A percentile compares a stretch with the other conserved stretches of the same genome.
Evolutionary conservation across 2,329 filamentous ascomycete species (phyloP).

Genomic region (Cadophora sp.): DNA sequence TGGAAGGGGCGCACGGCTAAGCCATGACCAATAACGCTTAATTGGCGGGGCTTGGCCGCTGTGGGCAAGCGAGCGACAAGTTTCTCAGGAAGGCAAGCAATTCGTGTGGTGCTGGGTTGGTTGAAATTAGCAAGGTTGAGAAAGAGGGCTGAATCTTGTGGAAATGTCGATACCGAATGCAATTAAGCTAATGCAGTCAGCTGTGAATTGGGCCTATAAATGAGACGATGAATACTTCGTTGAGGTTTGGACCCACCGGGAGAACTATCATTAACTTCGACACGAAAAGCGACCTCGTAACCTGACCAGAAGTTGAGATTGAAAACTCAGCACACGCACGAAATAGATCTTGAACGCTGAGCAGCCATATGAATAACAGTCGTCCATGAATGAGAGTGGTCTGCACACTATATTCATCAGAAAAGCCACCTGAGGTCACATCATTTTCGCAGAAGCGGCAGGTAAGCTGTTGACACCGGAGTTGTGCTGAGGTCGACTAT

Average conservation of each 20-base stretch:
- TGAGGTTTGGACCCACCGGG: background rate
- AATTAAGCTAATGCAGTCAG: background rate
- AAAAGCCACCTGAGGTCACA: background rate
- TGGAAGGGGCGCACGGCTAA: background rate
- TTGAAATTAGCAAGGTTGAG: background rate
- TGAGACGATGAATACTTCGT: background rate
- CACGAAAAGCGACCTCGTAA: background rate
- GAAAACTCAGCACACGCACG: background rate
- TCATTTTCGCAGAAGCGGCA: background rate
- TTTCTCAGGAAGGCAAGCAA: background rate
- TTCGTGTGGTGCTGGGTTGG: background rate
- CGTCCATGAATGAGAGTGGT: background rate
- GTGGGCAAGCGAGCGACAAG: background rate
- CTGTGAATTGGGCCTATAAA: background rate
- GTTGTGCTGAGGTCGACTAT: background rate
- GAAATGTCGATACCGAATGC: background rate
- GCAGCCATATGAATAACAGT: too few relatives aligned
- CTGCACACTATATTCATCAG: background rate
- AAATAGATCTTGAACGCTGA: too few relatives aligned
- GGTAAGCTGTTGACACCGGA: background rate
- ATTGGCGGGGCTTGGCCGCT: background rate
- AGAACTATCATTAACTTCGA: background rate
- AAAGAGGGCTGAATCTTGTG: background rate
- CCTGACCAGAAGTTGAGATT: background rate
- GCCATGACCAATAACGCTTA: background rate